Base-by-base conservation (phyloP, 306 rosid species). In the Bauhinia variegata region DNA sequence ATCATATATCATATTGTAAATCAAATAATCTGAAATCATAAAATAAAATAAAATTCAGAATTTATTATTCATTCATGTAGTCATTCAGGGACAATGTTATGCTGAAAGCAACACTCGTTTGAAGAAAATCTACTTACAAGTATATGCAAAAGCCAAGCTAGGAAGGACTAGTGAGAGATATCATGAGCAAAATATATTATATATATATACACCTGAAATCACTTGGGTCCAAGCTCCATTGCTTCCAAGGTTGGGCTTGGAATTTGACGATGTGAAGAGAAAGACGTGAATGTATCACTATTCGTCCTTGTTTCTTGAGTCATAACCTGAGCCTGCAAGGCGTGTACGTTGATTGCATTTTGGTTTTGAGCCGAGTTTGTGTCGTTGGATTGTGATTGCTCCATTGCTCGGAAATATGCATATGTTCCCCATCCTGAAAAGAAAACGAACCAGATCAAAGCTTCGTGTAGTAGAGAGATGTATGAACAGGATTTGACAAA, bases 381-480 rank as follows among this genome's bases (percentile, higher is more conserved):
- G 52, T n/a, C n/a, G n/a, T 44, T 75, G 48, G 51, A 15, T 47
- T 72, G 74, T 3, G 75, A 13, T 75, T 88, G 93, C 65, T 89
- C 91, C 72, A 75, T 13, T 0, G 93, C 91, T 59, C 1, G 23
- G 75, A 93, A 93, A 71, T 93, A 93, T 63, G 98, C 96, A 18
- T 93, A 88, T 44, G 98, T 83, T 23, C 97, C 88, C 98, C 98
- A 93, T 62, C 98, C 98, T 93, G 84, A 71, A 77, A 51, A 54
- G 8, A 68, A 70, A 54, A 41, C 19, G 2, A 64, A 48, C 17
- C 28, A 23, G 1, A 23, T 23, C 2, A 23, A 23, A 1, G 28
- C 28, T 23, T 23, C 28, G 2, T 2, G 28, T 23, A 23, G n/a
- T n/a, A n/a, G n/a, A 23, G 1, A 23, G 2, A 23, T 23, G 2